phyloP scores from a whole-genome alignment of 768 basidiomycete genomes.

The Tephrocybe sp. region DNA sequence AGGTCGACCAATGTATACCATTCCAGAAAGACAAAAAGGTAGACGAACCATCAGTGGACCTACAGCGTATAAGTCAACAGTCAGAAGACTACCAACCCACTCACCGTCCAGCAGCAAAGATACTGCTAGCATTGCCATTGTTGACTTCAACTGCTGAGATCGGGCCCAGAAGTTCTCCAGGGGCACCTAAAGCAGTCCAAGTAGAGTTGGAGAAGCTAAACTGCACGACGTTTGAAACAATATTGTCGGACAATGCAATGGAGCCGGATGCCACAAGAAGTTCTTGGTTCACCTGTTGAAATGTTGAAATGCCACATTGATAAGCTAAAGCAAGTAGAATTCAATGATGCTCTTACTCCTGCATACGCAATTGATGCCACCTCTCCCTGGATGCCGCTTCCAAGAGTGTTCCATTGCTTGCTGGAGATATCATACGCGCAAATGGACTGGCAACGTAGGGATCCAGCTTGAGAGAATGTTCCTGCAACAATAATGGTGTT shows the following conservation, averaged over 20 bases:
- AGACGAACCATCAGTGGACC: slow-evolving; percentile 55
- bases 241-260: slow-evolving; percentile 64
- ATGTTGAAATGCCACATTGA: not conserved
- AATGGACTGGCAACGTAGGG: slow-evolving; percentile 70
- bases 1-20: slow-evolving; percentile 69
- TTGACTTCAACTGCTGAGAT: slow-evolving; percentile 89
- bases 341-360: slow-evolving; percentile 54
- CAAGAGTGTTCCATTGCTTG: slow-evolving; percentile 82
- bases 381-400: slow-evolving; percentile 79
- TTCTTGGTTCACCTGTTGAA: slow-evolving; percentile 58
- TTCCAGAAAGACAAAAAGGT: slow-evolving; percentile 87
- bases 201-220: slow-evolving; percentile 71
- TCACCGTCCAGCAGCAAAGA: slow-evolving; percentile 89
- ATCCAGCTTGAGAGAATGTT: slow-evolving; percentile 80
- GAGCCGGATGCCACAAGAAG: slow-evolving; percentile 79
- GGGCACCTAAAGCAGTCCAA: slow-evolving; percentile 70
- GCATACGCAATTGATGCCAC: slow-evolving; percentile 78
- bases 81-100: slow-evolving; percentile 18
- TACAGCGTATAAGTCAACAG: slow-evolving; percentile 20
- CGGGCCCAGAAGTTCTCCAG: slow-evolving; percentile 76
- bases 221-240: slow-evolving; percentile 68
- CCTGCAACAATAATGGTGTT: slow-evolving; percentile 81
- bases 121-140: slow-evolving; percentile 72
- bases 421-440: slow-evolving; percentile 69
- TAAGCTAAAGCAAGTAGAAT: not conserved